Base-by-base conservation (phyloP, 805 yeast species). In the Yarrowia hollandica region DNA sequence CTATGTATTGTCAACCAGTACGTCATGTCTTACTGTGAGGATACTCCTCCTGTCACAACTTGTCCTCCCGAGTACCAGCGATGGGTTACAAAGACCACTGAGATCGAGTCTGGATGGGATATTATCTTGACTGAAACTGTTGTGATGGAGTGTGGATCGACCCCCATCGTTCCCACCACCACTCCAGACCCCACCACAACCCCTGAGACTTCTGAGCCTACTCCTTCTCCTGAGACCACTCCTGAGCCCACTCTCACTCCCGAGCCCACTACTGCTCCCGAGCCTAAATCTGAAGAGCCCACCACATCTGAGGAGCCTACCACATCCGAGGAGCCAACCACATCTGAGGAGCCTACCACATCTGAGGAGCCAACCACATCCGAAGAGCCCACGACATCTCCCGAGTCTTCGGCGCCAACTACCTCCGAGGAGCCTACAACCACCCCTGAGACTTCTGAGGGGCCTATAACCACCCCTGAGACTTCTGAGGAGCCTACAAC, bases 11-110 rank as follows among this genome's bases (percentile, higher is more conserved):
- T 42, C 25, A 42, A 42, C 25, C 5, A 42, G 35, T 42, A 14
- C 25, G 35, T 42, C 11, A 18, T 26, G 33, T 26, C 35, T 4
- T 1, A 12, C 9, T 42, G 50, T 8, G 18, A 42, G 14, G 12
- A 7, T 12, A 8, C 7, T 5, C n/a, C 23, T 15, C 14, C 25
- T 1, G 15, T 35, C 12, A 19, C 50, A 34, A 26, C 35, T 5
- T 44, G 54, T 21, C 37, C 54, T n/a, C 54, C 54, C 9, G 54
- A 44, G 54, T 30, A 14, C 54, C 54, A 44, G 37, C 28, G 18
- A 2, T 19, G n/a, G 26, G 37, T 44, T n/a, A 28, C 54, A 7
- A 30, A 14, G 25, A 30, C 54, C 5, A 10, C 5, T 12, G 54
- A 19, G 16, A 19, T 37, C 8, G 14, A 19, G 25, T 44, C 54